Evolutionary conservation across 148 eudicot species (phyloP).

Genomic region (Persicaria maculosa): DNA sequence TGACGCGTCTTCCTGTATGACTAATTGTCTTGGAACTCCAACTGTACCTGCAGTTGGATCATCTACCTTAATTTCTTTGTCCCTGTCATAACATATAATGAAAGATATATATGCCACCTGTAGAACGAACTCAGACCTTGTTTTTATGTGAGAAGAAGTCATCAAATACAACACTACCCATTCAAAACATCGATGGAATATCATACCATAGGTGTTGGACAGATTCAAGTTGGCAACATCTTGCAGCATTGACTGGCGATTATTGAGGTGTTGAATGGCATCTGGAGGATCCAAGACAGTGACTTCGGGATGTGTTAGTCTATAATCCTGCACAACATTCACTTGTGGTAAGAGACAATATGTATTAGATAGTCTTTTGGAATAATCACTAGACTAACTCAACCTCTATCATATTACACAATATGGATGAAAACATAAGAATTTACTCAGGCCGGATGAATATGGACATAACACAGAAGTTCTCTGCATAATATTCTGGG

Average conservation of each 20-base stretch:
- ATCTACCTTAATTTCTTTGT: too few species aligned
- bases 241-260: constrained; percentile 61
- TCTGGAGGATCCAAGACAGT: constrained; percentile 54
- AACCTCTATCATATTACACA: too few species aligned
- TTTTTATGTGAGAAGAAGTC: too few species aligned
- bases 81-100: too few species aligned
- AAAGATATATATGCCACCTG: too few species aligned
- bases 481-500: background rate
- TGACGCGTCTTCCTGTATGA: constrained; percentile 40
- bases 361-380: too few species aligned
- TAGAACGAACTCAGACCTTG: too few species aligned
- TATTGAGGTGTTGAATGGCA: constrained; percentile 50
- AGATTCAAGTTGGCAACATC: constrained; percentile 24
- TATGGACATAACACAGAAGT: too few species aligned
- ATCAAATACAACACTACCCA: background rate
- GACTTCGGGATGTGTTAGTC: constrained; percentile 18
- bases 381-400: too few species aligned
- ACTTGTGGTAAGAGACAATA: too few species aligned
- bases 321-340: constrained; percentile 36
- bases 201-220: constrained; percentile 35
- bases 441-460: background rate
- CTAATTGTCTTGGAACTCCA: constrained; percentile 59
- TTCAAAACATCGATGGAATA: background rate
- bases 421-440: too few species aligned
- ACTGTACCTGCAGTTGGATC: constrained; percentile 37